phyloP scores from a whole-genome alignment of 257 asterid genomes.

The Cruciata laevipes region DNA sequence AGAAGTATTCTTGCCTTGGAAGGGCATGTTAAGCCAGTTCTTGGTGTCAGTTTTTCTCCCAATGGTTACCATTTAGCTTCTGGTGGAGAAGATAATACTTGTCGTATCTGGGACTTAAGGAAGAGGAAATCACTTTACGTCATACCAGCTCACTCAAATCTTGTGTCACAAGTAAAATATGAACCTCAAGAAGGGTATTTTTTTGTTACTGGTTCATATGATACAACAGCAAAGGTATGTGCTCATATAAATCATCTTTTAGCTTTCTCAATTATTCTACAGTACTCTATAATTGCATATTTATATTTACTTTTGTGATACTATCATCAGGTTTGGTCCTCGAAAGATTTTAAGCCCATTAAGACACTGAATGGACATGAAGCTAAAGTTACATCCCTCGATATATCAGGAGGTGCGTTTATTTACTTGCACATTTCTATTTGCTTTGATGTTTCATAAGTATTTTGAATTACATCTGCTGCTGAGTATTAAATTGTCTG shows the following conservation, averaged over 20 bases:
- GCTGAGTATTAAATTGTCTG: not conserved
- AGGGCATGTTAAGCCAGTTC: constrained; percentile 97
- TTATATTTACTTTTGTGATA: constrained; percentile 3
- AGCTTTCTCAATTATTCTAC: not conserved
- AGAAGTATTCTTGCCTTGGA: constrained; percentile 79
- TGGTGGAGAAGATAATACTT: constrained; percentile 95
- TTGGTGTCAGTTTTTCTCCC: constrained; percentile 80
- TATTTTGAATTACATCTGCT: not conserved
- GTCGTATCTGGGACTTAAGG: constrained; percentile 93
- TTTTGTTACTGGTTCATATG: constrained; percentile 85
- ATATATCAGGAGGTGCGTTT: constrained; percentile 60
- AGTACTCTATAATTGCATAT: not conserved
- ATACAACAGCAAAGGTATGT: constrained; percentile 76
- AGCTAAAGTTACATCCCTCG: constrained; percentile 77
- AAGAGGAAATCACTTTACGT: constrained; percentile 62
- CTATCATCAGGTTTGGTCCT: constrained; percentile 68
- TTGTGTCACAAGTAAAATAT: constrained; percentile 84
- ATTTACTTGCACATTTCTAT: constrained; percentile 1
- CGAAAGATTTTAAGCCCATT: constrained; percentile 81
- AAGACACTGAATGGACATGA: constrained; percentile 81
- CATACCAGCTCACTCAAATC: constrained; percentile 93
- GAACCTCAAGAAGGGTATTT: constrained; percentile 95
- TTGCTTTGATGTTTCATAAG: not conserved
- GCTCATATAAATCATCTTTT: not conserved
- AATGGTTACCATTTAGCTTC: constrained; percentile 93